Evolutionary conservation across 331 rosid species (phyloP).

Genomic region (Prunus yedoensis): DNA sequence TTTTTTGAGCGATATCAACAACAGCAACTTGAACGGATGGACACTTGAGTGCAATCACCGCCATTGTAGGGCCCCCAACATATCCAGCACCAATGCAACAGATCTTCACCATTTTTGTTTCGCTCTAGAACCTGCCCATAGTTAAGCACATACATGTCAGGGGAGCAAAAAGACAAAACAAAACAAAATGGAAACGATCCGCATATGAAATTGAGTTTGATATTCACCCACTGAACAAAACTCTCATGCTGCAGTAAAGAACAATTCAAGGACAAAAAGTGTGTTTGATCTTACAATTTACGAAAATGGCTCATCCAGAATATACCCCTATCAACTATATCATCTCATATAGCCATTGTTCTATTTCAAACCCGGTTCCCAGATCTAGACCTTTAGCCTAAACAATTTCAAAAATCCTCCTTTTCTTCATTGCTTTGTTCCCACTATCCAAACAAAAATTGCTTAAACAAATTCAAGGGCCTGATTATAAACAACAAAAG

Average conservation of each 20-base stretch:
- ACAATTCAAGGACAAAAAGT: background rate
- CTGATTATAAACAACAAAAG: background rate
- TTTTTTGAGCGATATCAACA: slow-evolving; percentile 56
- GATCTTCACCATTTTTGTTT: slow-evolving; percentile 63
- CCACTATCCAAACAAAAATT: background rate
- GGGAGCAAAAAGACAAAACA: slow-evolving; percentile 4
- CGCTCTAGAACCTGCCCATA: slow-evolving; percentile 36
- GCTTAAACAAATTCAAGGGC: background rate
- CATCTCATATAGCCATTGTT: background rate
- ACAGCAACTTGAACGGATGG: slow-evolving; percentile 67
- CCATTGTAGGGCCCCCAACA: slow-evolving; percentile 84
- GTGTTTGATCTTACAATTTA: background rate
- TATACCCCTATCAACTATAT: background rate
- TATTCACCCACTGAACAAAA: background rate
- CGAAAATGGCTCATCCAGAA: background rate
- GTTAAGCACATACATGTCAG: slow-evolving; percentile 25
- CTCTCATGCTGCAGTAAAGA: background rate
- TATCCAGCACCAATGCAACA: slow-evolving; percentile 86
- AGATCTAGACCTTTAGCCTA: slow-evolving; percentile 11
- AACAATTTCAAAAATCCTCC: background rate
- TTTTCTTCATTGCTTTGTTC: background rate
- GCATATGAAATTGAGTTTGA: background rate
- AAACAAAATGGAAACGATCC: background rate
- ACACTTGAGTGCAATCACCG: slow-evolving; percentile 66
- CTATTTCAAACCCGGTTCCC: background rate